Evolutionary conservation across 2,329 filamentous ascomycete species (phyloP), one percentile per base, ranked within the genome.

Genomic region (Colletotrichum musae): DNA sequence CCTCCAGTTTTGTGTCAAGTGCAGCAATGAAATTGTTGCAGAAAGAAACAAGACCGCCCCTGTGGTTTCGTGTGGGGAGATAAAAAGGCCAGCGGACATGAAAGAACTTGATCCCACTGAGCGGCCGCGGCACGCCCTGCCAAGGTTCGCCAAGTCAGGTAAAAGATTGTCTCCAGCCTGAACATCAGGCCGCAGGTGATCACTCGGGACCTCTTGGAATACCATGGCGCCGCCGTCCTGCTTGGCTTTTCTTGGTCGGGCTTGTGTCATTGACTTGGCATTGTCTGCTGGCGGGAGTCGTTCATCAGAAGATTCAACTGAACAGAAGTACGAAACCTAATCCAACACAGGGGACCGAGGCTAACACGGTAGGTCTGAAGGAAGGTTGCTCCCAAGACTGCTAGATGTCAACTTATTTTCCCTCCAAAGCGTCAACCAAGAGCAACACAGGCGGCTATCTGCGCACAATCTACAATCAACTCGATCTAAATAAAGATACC

Each of bases 281-380:
- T 12, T 16, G 10, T 7, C 36, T 52, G 13, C n/a, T 6, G 26
- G 16, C 6, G 13, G 18, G 18, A 6, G n/a, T 24, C 15, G 13
- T 54, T 43, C 5, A 62, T 62, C 59, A 18, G 39, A 54, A 39
- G 59, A 43, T 54, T 54, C 59, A 24, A 48, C 39, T 39, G 48
- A 62, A 62, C 24, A 54, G 2, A 2, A 32, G 7, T 16, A 10
- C 12, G 16, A 62, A 54, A 45, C 24, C 26, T 39, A 47, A 47
- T 54, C 26, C 48, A 52, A 32, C 18, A 15, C 39, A 16, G 18
- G 47, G 50, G n/a, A 21, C 32, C 36, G 36, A 62, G 21, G 50
- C n/a, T n/a, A 10, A 10, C 32, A 36, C 9, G 32, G 2, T n/a
- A 32, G 39, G 15, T 10, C 21, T n/a, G 26, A 26, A 24, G 36